These are phyloP conservation scores for Scenedesmus sp. DNA, from an alignment of 163 green algal species.

Conservation along the genomic window DNA sequence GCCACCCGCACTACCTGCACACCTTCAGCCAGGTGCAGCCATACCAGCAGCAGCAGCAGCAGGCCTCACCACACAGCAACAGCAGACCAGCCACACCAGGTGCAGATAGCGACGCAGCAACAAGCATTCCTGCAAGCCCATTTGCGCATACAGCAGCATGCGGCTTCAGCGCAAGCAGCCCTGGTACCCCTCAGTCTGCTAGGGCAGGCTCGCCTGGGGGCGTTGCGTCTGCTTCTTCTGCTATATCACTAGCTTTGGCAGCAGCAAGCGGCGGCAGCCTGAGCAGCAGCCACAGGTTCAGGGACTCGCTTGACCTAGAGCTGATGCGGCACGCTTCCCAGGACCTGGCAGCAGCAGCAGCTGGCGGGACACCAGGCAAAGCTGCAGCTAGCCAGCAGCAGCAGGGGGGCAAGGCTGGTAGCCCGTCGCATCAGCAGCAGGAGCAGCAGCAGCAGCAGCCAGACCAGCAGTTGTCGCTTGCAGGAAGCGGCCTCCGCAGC, in stretches of 20 bases:
- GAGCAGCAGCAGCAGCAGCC: slow-evolving; percentile 37
- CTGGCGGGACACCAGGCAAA: background rate
- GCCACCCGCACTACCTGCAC: slow-evolving; percentile 18
- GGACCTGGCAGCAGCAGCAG: slow-evolving; percentile 37
- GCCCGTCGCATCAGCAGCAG: slow-evolving; percentile 17
- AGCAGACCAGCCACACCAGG: background rate
- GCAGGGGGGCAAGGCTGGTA: background rate
- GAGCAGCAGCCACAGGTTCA: slow-evolving; percentile 39
- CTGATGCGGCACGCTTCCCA: slow-evolving; percentile 44
- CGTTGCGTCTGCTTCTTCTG: background rate
- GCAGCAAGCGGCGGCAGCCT: slow-evolving; percentile 25
- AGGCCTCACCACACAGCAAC: background rate
- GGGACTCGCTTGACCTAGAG: slow-evolving; percentile 46
- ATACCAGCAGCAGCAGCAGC: slow-evolving; percentile 19
- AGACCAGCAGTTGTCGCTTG: background rate
- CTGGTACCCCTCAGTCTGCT: background rate
- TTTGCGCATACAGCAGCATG: background rate
- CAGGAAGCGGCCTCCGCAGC: background rate
- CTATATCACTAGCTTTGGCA: slow-evolving; percentile 6
- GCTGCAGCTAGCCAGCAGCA: background rate
- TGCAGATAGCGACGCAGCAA: background rate
- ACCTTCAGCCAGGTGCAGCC: slow-evolving; percentile 6
- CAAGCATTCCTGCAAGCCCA: slow-evolving; percentile 4
- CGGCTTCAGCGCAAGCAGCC: background rate
- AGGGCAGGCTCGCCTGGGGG: background rate